Evolutionary conservation across 2,329 filamentous ascomycete species (phyloP).

Genomic region (Aspergillus sclerotialis): DNA sequence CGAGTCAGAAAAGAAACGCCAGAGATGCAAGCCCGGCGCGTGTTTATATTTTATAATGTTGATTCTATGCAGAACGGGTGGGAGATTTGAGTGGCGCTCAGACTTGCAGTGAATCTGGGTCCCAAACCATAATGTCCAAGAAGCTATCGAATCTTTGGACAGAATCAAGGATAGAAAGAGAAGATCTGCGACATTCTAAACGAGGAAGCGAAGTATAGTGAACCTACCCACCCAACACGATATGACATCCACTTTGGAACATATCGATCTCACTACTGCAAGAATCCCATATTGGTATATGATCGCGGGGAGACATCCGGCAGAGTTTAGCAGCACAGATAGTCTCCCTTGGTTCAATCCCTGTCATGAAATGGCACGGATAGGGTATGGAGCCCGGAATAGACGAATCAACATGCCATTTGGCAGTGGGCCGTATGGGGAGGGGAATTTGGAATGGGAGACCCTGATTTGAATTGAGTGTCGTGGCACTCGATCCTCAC

Average conservation of each 20-base stretch:
- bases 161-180: slow-evolving; percentile 14
- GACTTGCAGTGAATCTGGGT: slow-evolving; percentile 8
- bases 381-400: slow-evolving; percentile 19
- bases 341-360: neutral
- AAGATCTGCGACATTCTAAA: slow-evolving; percentile 14
- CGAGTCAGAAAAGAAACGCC: slow-evolving; percentile 13
- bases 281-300: no score
- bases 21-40: slow-evolving; percentile 19
- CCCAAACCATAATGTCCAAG: neutral
- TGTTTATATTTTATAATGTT: slow-evolving; percentile 28
- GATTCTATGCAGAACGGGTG: slow-evolving; percentile 13
- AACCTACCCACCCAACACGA: neutral
- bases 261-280: no score
- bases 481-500: no score
- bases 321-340: neutral
- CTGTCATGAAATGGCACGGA: slow-evolving; percentile 6
- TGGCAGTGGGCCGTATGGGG: slow-evolving; percentile 9
- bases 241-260: slow-evolving; percentile 14
- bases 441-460: slow-evolving; percentile 17
- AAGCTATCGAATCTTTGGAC: slow-evolving; percentile 10
- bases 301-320: neutral
- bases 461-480: slow-evolving; percentile 34
- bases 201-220: slow-evolving; percentile 12
- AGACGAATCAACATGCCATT: slow-evolving; percentile 21
- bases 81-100: slow-evolving; percentile 11